Percentiles rank a stretch among this genome's conserved stretches.
Evolutionary conservation across 176 grass and related monocot genomes (phyloP).

Genomic region (Saccharum spontaneum): DNA sequence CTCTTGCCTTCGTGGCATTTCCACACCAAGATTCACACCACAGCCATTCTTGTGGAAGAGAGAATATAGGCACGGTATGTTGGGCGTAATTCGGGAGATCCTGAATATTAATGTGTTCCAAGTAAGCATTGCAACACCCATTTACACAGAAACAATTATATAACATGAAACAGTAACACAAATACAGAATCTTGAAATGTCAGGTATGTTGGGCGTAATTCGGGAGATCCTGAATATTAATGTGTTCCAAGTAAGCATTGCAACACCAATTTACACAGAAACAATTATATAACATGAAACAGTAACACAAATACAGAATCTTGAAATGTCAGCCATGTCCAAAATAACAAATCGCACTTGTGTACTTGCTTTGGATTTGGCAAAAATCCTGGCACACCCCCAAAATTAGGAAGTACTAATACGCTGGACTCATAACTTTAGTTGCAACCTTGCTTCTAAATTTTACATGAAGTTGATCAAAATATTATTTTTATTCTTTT

Average conservation of each 20-base stretch:
- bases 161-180: background rate
- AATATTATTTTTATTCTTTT: background rate
- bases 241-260: too few relatives aligned
- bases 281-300: too few relatives aligned
- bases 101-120: constrained; percentile 45
- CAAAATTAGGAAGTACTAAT: background rate
- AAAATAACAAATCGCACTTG: background rate
- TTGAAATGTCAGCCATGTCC: background rate
- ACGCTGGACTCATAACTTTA: background rate
- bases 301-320: too few relatives aligned
- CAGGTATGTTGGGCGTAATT: background rate
- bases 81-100: constrained; percentile 99
- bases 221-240: too few relatives aligned
- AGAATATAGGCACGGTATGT: constrained; percentile 97
- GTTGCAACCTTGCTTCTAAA: background rate
- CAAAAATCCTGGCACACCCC: background rate
- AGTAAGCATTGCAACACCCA: constrained; percentile 27
- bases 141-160: background rate
- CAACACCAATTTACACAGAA: too few relatives aligned
- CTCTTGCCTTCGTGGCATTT: constrained; percentile 86
- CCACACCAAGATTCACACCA: constrained; percentile 99
- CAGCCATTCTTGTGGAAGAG: constrained; percentile 99
- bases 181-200: background rate
- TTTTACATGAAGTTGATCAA: background rate
- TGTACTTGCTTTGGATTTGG: constrained; percentile 18